Evolutionary conservation across 192 early-diverging fungal species (phyloP).

Genomic region (Irineochytrium annulatum): DNA sequence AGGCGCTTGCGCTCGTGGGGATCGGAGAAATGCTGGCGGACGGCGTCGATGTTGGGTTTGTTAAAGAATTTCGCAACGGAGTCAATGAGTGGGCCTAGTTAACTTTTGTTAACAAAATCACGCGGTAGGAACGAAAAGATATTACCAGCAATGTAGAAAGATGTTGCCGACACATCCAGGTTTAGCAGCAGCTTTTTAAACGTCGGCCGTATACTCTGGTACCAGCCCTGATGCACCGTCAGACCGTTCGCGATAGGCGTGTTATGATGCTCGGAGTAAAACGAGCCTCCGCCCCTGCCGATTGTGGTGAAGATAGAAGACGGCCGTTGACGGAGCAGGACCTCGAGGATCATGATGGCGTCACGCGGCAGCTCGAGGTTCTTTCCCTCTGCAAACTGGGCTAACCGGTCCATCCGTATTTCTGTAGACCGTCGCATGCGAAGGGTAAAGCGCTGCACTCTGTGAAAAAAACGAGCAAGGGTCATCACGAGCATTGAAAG

Average conservation of each 20-base stretch:
- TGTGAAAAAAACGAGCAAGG: background rate
- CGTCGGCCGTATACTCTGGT: constrained; percentile 28
- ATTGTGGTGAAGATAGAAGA: constrained; percentile 14
- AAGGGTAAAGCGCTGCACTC: constrained; percentile 14
- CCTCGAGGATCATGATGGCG: constrained; percentile 15
- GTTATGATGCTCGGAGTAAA: constrained; percentile 14
- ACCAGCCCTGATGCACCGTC: constrained; percentile 28
- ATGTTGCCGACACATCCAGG: constrained; percentile 28
- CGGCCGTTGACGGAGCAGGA: constrained; percentile 15
- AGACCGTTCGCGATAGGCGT: constrained; percentile 19
- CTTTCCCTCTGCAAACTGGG: background rate
- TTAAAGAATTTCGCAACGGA: constrained; percentile 19
- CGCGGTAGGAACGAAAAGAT: background rate
- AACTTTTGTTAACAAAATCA: background rate
- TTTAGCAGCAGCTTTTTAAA: constrained; percentile 22
- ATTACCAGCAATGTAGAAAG: constrained; percentile 26
- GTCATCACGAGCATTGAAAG: background rate
- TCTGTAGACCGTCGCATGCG: constrained; percentile 9
- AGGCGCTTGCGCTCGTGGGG: constrained; percentile 17
- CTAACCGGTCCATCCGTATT: constrained; percentile 13
- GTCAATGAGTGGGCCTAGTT: constrained; percentile 11
- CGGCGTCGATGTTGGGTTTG: constrained; percentile 5
- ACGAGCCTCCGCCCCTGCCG: constrained; percentile 15
- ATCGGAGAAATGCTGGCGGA: constrained; percentile 4
- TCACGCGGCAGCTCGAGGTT: background rate